Evolutionary conservation across 75 land plant species (phyloP).

Genomic region (Selaginella tamariscina): DNA sequence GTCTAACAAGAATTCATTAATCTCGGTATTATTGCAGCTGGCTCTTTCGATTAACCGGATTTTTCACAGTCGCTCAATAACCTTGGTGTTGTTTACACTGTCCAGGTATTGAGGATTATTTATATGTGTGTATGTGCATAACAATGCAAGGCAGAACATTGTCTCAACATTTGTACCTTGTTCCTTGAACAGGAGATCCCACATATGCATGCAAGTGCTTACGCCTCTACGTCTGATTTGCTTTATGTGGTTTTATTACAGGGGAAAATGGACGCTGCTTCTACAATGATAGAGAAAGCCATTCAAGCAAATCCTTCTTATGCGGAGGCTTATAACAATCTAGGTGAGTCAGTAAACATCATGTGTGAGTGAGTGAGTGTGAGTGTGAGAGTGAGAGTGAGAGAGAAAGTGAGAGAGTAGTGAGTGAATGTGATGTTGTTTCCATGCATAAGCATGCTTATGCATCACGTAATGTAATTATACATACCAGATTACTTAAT

Average conservation of each 20-base stretch:
- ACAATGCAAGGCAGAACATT: no score
- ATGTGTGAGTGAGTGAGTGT: conserved; percentile 8
- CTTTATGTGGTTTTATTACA: conserved; percentile 18
- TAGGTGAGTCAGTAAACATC: conserved; percentile 36
- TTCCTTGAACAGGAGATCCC: no score
- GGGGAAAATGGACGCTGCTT: conserved; percentile 99
- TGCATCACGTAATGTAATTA: no score
- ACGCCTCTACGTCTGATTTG: background rate
- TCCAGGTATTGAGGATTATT: conserved; percentile 92
- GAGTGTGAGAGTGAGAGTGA: background rate
- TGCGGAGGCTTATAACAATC: conserved; percentile 97
- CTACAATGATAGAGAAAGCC: conserved; percentile 95
- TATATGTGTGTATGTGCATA: no score
- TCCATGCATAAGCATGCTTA: no score
- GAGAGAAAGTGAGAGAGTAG: no score
- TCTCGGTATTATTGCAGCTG: conserved; percentile 38
- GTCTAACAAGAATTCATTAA: background rate
- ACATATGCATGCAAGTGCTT: no score
- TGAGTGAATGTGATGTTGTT: no score
- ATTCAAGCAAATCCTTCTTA: conserved; percentile 91
- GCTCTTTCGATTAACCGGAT: conserved; percentile 76
- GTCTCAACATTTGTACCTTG: no score
- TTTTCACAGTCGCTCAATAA: conserved; percentile 96
- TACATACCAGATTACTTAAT: no score
- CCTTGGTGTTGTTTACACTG: conserved; percentile 96